A percentile compares a stretch with the other conserved stretches of the same genome.
Conservation (phyloP, 2,329 filamentous ascomycete species). For the Beauveria asiatica region DNA sequence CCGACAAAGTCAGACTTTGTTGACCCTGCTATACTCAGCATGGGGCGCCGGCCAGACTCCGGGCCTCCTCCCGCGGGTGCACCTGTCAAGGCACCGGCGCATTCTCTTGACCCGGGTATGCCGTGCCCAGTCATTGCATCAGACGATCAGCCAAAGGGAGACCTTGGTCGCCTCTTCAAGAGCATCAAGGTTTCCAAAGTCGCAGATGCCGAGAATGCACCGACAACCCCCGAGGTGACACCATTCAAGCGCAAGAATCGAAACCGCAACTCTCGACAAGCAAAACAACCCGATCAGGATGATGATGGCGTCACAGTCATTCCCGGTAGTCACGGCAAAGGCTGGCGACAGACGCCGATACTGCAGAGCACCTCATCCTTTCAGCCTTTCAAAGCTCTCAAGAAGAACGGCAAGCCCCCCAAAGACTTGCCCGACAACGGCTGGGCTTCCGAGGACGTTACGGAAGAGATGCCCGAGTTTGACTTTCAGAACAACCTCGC, state of each 20-base stretch:
- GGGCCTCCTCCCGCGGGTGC: constrained; percentile 18
- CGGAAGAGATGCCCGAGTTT: constrained; percentile 89
- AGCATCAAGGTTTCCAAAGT: constrained; percentile 17
- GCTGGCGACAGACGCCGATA: constrained; percentile 53
- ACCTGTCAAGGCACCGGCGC: constrained; percentile 22
- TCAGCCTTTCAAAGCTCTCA: constrained; percentile 54
- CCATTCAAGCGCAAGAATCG: constrained; percentile 25
- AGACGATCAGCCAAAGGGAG: neutral
- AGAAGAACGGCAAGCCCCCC: constrained; percentile 42
- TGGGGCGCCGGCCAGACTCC: constrained; percentile 37
- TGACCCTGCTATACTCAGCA: constrained; percentile 77
- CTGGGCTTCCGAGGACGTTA: constrained; percentile 94
- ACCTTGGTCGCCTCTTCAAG: constrained; percentile 12
- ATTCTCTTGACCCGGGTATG: constrained; percentile 16
- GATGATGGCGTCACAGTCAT: constrained; percentile 21
- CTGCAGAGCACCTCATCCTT: constrained; percentile 53
- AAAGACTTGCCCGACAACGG: constrained; percentile 55
- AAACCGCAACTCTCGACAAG: constrained; percentile 24
- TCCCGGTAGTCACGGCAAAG: constrained; percentile 34
- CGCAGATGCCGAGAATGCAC: constrained; percentile 15
- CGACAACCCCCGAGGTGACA: constrained; percentile 16
- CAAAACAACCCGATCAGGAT: constrained; percentile 19
- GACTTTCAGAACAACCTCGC: constrained; percentile 85
- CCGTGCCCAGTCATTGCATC: neutral
- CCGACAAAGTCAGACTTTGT: constrained; percentile 50